Conservation (phyloP, 2,329 filamentous ascomycete species). For the Sordariomycetes sp. region DNA sequence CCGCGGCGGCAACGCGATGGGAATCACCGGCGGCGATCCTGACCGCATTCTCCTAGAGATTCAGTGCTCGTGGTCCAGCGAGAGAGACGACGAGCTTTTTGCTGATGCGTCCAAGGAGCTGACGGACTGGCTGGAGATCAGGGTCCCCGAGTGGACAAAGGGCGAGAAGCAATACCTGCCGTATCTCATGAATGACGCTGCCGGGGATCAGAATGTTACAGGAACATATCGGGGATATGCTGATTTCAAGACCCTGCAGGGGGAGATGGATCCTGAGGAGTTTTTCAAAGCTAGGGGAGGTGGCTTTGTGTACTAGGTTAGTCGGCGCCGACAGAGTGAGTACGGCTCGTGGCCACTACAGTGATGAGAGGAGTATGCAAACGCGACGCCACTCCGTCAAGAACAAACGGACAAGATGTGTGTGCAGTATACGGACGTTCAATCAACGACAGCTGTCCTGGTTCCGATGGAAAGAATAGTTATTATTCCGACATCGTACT, state of each 20-base stretch:
- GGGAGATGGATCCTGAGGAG: constrained; percentile 14
- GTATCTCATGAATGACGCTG: constrained; percentile 21
- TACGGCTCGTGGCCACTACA: no score
- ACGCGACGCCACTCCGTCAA: no score
- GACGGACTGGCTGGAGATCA: constrained; percentile 9
- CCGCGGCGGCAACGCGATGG: constrained; percentile 14
- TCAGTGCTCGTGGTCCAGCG: constrained; percentile 11
- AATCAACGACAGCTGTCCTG: no score
- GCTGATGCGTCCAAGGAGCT: constrained; percentile 7
- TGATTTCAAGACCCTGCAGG: constrained; percentile 17
- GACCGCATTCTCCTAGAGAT: constrained; percentile 13
- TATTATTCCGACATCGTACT: no score
- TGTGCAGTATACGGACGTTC: no score
- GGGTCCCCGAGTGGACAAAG: constrained; percentile 11
- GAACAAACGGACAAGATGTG: no score
- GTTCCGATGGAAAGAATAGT: no score
- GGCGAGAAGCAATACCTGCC: constrained; percentile 12
- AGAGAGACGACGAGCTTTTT: constrained; percentile 11
- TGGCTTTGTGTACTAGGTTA: constrained; percentile 14
- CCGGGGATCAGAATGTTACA: constrained; percentile 17
- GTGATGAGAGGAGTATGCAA: no score
- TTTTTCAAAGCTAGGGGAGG: constrained; percentile 13
- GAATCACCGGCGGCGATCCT: constrained; percentile 9
- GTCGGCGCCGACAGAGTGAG: not conserved
- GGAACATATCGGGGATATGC: constrained; percentile 14